phyloP scores from a whole-genome alignment of 306 rosid genomes.

The Quercus aquifolioides region DNA sequence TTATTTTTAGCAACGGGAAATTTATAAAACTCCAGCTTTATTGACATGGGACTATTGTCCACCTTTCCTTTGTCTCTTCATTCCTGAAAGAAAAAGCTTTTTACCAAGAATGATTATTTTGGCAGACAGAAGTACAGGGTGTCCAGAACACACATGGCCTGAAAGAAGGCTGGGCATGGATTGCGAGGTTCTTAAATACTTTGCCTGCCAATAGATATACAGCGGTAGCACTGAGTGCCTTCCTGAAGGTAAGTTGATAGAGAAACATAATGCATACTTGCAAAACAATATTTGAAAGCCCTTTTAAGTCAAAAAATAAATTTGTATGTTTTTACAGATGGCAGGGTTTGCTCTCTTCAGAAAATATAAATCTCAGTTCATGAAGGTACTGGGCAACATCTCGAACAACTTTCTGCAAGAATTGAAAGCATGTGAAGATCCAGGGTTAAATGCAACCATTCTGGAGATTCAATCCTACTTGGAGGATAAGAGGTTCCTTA shows the following conservation, averaged over 20 bases:
- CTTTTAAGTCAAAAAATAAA: background rate
- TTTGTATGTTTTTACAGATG: slow-evolving; percentile 35
- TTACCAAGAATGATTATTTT: slow-evolving; percentile 19
- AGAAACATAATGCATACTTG: background rate
- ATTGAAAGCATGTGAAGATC: slow-evolving; percentile 36
- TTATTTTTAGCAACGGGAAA: background rate
- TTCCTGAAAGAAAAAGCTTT: background rate
- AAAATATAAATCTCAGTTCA: slow-evolving; percentile 74
- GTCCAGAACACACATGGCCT: slow-evolving; percentile 66
- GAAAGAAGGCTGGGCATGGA: slow-evolving; percentile 92
- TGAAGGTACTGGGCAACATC: slow-evolving; percentile 54
- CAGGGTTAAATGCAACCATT: slow-evolving; percentile 23
- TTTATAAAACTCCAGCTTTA: background rate
- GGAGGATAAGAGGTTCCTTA: slow-evolving; percentile 49
- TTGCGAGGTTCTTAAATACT: slow-evolving; percentile 77
- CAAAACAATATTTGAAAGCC: background rate
- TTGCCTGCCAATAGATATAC: slow-evolving; percentile 69
- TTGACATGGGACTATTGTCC: background rate
- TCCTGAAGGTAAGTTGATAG: slow-evolving; percentile 59
- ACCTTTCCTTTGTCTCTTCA: background rate
- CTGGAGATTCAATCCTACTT: slow-evolving; percentile 56
- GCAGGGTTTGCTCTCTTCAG: slow-evolving; percentile 66
- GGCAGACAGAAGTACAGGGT: slow-evolving; percentile 61
- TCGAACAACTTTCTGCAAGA: slow-evolving; percentile 52
- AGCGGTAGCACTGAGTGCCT: slow-evolving; percentile 72